Base-by-base conservation (phyloP, 441 rosid species). In the Arabidopsis lyrata region DNA sequence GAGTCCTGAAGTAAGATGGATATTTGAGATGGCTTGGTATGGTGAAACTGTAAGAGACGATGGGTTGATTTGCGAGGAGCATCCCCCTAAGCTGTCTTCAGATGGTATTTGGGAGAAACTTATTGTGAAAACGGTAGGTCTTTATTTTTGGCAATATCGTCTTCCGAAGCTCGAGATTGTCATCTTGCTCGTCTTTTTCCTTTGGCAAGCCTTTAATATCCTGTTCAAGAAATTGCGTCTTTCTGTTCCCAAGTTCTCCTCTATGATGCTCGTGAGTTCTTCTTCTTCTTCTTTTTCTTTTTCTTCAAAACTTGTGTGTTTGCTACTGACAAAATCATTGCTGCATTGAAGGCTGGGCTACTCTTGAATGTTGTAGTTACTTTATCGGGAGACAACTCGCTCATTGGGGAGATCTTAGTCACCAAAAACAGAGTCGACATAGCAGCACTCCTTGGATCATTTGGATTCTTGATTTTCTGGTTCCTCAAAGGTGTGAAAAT, bases 401-500 rank as follows among this genome's bases (percentile, higher is more conserved):
- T 18, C 36, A 50, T 53, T 9, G 59, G 4, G 2, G 16, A 32
- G 0, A 48, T 72, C 13, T 36, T 80, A 35, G 27, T 63, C 66
- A 77, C 82, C 0, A 22, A 27, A 5, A 54, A 47, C 27, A 48
- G 75, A 48, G 15, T 63, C n/a, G 77, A 67, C 60, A 4, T 73
- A 24, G 38, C 85, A 7, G 82, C 81, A 13, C 71, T 73, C 3
- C 29, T 82, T 22, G 85, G 84, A 29, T 5, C 77, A 10, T 50
- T 86, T 24, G 88, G 86, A 5, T 85, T 70, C 56, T 64, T 68
- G 52, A 34, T 86, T 15, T 88, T 85, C 64, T 66, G 88, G 67
- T 88, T 86, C 72, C 73, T 85, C 15, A 77, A 53, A 41, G 93
- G 81, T 42, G 89, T 88, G 66, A 86, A 85, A 84, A 83, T 80